Base-by-base conservation (phyloP, 2,329 filamentous ascomycete genomes). In the Grosmannia penicillata region DNA sequence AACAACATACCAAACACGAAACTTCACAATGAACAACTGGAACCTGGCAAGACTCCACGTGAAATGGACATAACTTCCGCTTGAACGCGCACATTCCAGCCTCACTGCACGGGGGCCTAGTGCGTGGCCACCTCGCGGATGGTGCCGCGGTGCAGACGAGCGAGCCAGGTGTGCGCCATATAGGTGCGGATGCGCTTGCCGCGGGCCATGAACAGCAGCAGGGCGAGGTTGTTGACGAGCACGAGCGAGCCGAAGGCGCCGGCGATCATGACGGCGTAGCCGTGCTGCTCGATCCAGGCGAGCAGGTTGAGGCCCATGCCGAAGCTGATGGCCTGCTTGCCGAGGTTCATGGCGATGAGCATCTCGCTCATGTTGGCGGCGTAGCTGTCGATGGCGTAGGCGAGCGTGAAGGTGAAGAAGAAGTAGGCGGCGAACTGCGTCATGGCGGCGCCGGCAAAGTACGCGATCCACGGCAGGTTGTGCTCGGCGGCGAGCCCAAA, bases 341-440 rank as follows among this genome's bases (percentile, higher is more conserved):
- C 68, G n/a, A 72, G 49, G 45, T 70, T 70, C 61, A 71, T 71
- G 4, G 67, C 66, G 43, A 72, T 75, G 10, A 76, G 60, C 71
- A 75, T 75, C 54, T 76, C 72, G 19, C 64, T 67, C n/a, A 70
- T 68, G 45, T 75, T 72, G 25, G 64, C 59, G 17, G 65, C 66
- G 52, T 76, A 72, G 37, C 62, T 67, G 49, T 76, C 72, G 27
- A 76, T 66, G 2, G 72, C 70, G 47, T 77, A 76, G 3, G 71
- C 72, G 8, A 78, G 59, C 10, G 70, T 68, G 47, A 75, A 71
- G 13, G 63, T 66, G 50, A 71, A 71, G 51, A 62, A 72, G 47
- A 71, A 72, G 51, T 69, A 72, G 4, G 58, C 58, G 17, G 58
- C 56, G 52, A 62, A 70, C 39, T 66, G 62, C 10, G 56, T 55